Evolutionary conservation across 495 filamentous ascomycete species (phyloP).

Genomic region (Venustampulla echinocandica): DNA sequence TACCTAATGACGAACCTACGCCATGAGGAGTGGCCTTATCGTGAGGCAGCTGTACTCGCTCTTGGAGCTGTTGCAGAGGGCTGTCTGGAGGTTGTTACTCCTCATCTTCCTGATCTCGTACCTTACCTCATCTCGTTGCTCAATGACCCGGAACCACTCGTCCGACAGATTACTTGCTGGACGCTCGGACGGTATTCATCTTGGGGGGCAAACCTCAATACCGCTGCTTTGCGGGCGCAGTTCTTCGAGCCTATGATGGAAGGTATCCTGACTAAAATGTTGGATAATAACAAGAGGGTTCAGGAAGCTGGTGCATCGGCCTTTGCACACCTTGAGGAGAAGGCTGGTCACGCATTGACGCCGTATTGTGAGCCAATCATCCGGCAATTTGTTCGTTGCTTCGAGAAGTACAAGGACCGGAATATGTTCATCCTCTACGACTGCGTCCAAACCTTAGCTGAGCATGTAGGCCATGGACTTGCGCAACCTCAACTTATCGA

Average conservation of each 20-base stretch:
- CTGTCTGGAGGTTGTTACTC: constrained; percentile 81
- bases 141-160: constrained; percentile 80
- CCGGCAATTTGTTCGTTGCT: constrained; percentile 84
- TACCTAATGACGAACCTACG: constrained; percentile 86
- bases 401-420: constrained; percentile 89
- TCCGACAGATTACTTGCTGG: constrained; percentile 97
- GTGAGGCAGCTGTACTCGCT: constrained; percentile 91
- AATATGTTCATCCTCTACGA: constrained; percentile 99
- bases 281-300: constrained; percentile 94
- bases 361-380: constrained; percentile 88
- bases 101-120: constrained; percentile 84
- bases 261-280: constrained; percentile 85
- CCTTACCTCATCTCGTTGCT: constrained; percentile 85
- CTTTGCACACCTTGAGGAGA: constrained; percentile 93
- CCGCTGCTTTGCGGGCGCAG: constrained; percentile 54
- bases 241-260: constrained; percentile 98
- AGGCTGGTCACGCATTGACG: constrained; percentile 67
- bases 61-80: constrained; percentile 93
- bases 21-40: constrained; percentile 82
- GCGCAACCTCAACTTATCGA: constrained; percentile 68
- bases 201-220: constrained; percentile 75
- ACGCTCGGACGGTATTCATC: constrained; percentile 87
- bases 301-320: constrained; percentile 95
- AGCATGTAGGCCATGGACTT: constrained; percentile 75
- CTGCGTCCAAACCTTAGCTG: constrained; percentile 94